A percentile compares a stretch with the other conserved stretches of the same genome.
phyloP scores from a whole-genome alignment of 768 basidiomycete species.

The Lactarius pseudohatsudake region DNA sequence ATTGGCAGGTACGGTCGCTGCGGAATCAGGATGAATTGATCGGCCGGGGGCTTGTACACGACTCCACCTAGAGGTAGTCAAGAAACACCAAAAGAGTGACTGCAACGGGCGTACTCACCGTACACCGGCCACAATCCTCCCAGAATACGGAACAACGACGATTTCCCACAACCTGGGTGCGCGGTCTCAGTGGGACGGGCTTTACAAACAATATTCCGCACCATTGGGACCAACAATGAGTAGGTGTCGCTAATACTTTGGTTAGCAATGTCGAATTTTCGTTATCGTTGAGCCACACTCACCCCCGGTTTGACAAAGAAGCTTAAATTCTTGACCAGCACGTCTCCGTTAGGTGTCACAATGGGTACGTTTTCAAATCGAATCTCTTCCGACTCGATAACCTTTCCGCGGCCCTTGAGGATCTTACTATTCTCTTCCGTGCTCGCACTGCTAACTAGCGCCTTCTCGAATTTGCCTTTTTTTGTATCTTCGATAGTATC shows the following conservation, averaged over 20 bases:
- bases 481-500: slow-evolving; percentile 89
- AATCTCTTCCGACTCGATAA: slow-evolving; percentile 86
- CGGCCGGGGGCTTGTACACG: slow-evolving; percentile 86
- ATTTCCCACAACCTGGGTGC: slow-evolving; percentile 75
- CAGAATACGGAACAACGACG: slow-evolving; percentile 91
- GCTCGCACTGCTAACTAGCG: slow-evolving; percentile 70
- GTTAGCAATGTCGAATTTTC: neutral
- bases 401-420: slow-evolving; percentile 70
- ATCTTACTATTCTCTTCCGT: slow-evolving; percentile 75
- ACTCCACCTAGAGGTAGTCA: slow-evolving; percentile 49
- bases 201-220: slow-evolving; percentile 31
- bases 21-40: slow-evolving; percentile 91
- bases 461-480: slow-evolving; percentile 85
- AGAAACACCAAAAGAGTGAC: neutral
- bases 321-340: slow-evolving; percentile 79
- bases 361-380: slow-evolving; percentile 92
- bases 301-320: slow-evolving; percentile 91
- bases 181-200: neutral
- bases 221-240: slow-evolving; percentile 96
- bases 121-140: slow-evolving; percentile 95
- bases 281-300: slow-evolving; percentile 30
- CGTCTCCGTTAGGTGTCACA: slow-evolving; percentile 93
- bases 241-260: slow-evolving; percentile 68
- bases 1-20: slow-evolving; percentile 94
- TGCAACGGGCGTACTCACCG: slow-evolving; percentile 32